Percentiles rank a stretch among this genome's conserved stretches.
phyloP scores from a whole-genome alignment of 495 filamentous ascomycete genomes.

The Penicillium argentinense region DNA sequence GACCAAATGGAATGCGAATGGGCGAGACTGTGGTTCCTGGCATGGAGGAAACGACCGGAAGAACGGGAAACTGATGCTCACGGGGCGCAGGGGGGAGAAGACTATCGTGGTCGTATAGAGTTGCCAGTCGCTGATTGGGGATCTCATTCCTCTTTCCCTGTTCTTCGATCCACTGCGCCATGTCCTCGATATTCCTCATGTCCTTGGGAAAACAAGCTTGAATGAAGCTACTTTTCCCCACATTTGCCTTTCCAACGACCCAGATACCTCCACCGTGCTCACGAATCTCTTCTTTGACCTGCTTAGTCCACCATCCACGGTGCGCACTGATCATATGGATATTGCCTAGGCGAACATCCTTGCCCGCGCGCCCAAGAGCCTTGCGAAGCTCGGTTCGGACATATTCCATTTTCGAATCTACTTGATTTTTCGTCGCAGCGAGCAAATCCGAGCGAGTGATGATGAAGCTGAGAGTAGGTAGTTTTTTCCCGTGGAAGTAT shows the following conservation, averaged over 20 bases:
- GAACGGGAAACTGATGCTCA: slow-evolving; percentile 71
- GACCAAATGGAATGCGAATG: slow-evolving; percentile 84
- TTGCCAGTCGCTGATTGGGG: slow-evolving; percentile 11
- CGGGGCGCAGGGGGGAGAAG: slow-evolving; percentile 73
- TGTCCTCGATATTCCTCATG: slow-evolving; percentile 48
- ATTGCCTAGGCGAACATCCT: slow-evolving; percentile 73
- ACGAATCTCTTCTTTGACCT: slow-evolving; percentile 80
- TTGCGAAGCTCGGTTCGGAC: slow-evolving; percentile 70
- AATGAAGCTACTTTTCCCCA: slow-evolving; percentile 92
- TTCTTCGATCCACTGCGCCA: slow-evolving; percentile 33
- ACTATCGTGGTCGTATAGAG: slow-evolving; percentile 24
- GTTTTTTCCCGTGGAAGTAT: slow-evolving; percentile 61
- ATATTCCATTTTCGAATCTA: slow-evolving; percentile 81
- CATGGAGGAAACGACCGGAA: slow-evolving; percentile 81
- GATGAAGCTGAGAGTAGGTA: slow-evolving; percentile 72
- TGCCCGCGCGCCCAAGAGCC: slow-evolving; percentile 59
- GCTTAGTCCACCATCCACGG: slow-evolving; percentile 82
- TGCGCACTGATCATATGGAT: slow-evolving; percentile 81
- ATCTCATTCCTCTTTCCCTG: slow-evolving; percentile 23
- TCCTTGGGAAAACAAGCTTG: slow-evolving; percentile 84
- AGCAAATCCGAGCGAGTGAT: slow-evolving; percentile 88
- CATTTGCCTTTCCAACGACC: slow-evolving; percentile 97
- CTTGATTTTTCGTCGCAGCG: slow-evolving; percentile 74
- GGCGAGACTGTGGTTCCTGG: slow-evolving; percentile 94
- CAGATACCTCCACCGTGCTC: slow-evolving; percentile 82